Evolutionary conservation across 228 moss, liverwort and hornwort genomes (phyloP).

Genomic region (Sphagnum magellanicum): DNA sequence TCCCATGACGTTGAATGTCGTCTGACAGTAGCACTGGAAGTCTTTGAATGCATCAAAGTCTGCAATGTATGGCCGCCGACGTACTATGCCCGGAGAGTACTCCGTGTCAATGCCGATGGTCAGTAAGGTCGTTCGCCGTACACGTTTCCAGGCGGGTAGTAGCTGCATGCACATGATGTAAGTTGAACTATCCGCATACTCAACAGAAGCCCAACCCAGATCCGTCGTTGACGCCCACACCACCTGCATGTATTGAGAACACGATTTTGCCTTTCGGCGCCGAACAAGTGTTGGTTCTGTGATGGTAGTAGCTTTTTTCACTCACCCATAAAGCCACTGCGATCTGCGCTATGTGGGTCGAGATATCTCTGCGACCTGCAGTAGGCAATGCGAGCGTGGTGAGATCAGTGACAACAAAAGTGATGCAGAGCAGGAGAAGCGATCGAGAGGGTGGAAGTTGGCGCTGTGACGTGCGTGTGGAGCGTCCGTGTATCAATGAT

Average conservation of each 20-base stretch:
- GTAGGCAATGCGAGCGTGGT: no score
- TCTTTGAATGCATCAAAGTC: no score
- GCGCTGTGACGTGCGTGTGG: no score
- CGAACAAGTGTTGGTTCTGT: constrained; percentile 22
- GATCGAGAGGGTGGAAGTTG: no score
- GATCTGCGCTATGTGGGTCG: constrained; percentile 28
- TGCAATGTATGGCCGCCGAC: no score
- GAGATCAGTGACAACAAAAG: no score
- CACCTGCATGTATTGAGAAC: constrained; percentile 49
- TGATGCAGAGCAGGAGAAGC: no score
- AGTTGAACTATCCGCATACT: constrained; percentile 30
- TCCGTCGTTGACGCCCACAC: constrained; percentile 34
- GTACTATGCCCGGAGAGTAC: no score
- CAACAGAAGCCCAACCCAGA: constrained; percentile 25
- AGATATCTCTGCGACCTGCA: constrained; percentile 1
- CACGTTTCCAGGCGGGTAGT: constrained; percentile 46
- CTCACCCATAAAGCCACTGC: constrained; percentile 29
- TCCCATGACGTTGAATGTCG: no score
- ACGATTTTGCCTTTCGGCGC: constrained; percentile 21
- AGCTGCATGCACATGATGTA: constrained; percentile 36
- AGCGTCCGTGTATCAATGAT: no score
- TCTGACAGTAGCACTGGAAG: no score
- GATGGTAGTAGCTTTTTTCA: constrained; percentile 21
- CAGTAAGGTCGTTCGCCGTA: constrained; percentile 30
- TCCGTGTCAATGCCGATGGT: no score